phyloP scores from a whole-genome alignment of 2,329 filamentous ascomycete species.

The Nannizziopsis barbatae region DNA sequence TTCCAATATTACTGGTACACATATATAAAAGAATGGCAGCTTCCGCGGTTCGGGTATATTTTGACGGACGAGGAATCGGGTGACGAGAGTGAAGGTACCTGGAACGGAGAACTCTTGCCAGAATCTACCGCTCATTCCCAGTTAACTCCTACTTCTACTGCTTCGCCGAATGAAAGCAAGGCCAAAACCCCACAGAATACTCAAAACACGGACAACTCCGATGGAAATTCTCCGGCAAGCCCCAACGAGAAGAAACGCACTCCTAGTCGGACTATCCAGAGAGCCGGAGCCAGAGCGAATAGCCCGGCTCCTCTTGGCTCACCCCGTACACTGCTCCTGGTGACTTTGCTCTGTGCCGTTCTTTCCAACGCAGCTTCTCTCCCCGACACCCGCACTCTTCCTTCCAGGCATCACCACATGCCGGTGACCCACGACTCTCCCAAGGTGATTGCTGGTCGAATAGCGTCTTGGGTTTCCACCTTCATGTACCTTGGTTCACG shows the following conservation, averaged over 20 bases:
- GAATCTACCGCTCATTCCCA: slow-evolving; percentile 22
- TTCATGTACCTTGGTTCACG: slow-evolving; percentile 49
- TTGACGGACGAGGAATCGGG: slow-evolving; percentile 18
- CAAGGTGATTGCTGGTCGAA: slow-evolving; percentile 38
- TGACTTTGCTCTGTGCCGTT: slow-evolving; percentile 37
- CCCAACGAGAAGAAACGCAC: slow-evolving; percentile 28
- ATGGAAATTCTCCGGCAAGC: slow-evolving; percentile 22
- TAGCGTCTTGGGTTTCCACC: slow-evolving; percentile 48
- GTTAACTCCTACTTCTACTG: slow-evolving; percentile 15
- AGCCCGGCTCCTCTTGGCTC: slow-evolving; percentile 26
- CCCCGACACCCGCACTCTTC: slow-evolving; percentile 17
- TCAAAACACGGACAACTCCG: slow-evolving; percentile 15
- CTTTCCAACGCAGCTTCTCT: slow-evolving; percentile 34
- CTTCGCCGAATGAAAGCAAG: slow-evolving; percentile 23
- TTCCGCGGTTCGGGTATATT: slow-evolving; percentile 24
- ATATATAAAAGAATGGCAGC: slow-evolving; percentile 41
- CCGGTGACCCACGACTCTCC: slow-evolving; percentile 21
- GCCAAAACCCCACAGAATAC: slow-evolving; percentile 21
- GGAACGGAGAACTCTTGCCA: slow-evolving; percentile 30
- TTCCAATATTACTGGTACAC: slow-evolving; percentile 58
- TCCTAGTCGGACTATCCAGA: slow-evolving; percentile 22
- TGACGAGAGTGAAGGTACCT: slow-evolving; percentile 21
- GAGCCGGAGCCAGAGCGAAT: slow-evolving; percentile 20
- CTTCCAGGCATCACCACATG: slow-evolving; percentile 18
- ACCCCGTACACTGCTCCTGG: slow-evolving; percentile 35